These are phyloP conservation scores for Pseudogymnoascus sp. DNA, from an alignment of 2,329 filamentous ascomycete genomes.

Conservation along the genomic window DNA sequence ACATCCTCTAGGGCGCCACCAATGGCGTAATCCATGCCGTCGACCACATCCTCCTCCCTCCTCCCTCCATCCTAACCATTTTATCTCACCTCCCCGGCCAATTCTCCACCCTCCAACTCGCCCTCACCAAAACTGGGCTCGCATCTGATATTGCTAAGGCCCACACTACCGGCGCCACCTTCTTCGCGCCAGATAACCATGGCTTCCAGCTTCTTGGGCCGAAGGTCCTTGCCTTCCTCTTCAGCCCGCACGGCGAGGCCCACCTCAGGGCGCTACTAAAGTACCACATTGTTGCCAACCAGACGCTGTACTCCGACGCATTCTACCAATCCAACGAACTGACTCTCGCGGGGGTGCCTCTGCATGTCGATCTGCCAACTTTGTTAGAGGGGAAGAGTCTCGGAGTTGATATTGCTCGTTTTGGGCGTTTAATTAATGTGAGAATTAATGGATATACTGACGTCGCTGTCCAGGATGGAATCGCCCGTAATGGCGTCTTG, in stretches of 20 bases:
- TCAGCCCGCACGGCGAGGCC: conserved; percentile 65
- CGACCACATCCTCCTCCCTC: conserved; percentile 68
- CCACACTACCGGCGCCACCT: conserved; percentile 55
- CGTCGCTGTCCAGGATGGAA: conserved; percentile 60
- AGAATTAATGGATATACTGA: conserved; percentile 66
- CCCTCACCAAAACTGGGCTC: conserved; percentile 66
- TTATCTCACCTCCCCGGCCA: conserved; percentile 57
- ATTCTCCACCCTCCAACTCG: conserved; percentile 74
- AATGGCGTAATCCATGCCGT: conserved; percentile 80
- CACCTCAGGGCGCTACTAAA: conserved; percentile 72
- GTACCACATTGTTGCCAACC: conserved; percentile 69
- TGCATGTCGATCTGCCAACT: conserved; percentile 65
- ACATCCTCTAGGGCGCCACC: conserved; percentile 48
- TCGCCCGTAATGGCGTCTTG: conserved; percentile 74
- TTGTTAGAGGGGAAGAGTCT: conserved; percentile 59
- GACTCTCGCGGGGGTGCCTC: conserved; percentile 36
- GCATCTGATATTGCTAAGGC: conserved; percentile 50
- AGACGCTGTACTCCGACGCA: conserved; percentile 76
- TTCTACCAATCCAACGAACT: conserved; percentile 47
- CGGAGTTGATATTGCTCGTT: conserved; percentile 62
- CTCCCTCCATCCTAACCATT: conserved; percentile 56
- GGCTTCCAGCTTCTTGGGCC: conserved; percentile 73
- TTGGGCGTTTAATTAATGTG: conserved; percentile 62
- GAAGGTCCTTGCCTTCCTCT: conserved; percentile 73
- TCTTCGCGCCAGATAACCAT: conserved; percentile 74